Percentiles rank a stretch among this genome's conserved stretches.
These are phyloP conservation scores for Lactarius psammicola DNA, from an alignment of 768 basidiomycete species.

Conservation along the genomic window DNA sequence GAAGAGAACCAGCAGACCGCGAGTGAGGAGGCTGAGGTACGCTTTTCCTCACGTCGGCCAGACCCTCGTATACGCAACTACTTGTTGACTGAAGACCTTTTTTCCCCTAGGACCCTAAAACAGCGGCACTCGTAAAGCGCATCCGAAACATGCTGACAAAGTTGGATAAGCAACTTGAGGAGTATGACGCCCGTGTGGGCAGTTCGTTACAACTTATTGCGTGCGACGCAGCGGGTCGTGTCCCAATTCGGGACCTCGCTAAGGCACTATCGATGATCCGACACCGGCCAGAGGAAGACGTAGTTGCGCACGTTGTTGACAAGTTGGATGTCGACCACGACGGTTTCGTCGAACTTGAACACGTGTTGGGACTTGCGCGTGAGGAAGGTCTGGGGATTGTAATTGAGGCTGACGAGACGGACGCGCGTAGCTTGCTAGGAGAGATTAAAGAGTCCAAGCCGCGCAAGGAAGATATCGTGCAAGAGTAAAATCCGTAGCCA, in stretches of 20 bases:
- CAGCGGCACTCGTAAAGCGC: constrained; percentile 88
- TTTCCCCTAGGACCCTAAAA: constrained; percentile 65
- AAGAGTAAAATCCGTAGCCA: constrained; percentile 43
- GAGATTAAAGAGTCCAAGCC: constrained; percentile 75
- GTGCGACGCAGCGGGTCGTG: constrained; percentile 81
- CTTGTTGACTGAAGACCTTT: constrained; percentile 13
- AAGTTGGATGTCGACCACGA: constrained; percentile 97
- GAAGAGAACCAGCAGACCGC: constrained; percentile 89
- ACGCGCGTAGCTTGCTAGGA: constrained; percentile 75
- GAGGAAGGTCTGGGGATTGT: constrained; percentile 84
- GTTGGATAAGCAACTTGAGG: constrained; percentile 88
- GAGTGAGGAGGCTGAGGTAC: constrained; percentile 50
- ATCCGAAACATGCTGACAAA: constrained; percentile 95
- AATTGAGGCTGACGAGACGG: constrained; percentile 80
- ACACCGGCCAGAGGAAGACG: constrained; percentile 88
- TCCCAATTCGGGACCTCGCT: constrained; percentile 84
- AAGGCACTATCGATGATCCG: constrained; percentile 91
- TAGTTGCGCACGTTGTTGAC: constrained; percentile 81
- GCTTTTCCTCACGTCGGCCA: constrained; percentile 9
- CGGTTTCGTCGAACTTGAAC: constrained; percentile 92
- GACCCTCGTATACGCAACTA: constrained; percentile 12
- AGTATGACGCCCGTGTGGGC: constrained; percentile 87
- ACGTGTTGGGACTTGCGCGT: constrained; percentile 83
- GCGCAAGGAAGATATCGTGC: constrained; percentile 95
- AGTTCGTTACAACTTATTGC: constrained; percentile 83